These are phyloP conservation scores for Saccharomycopsis fodiens DNA, from an alignment of 805 yeast species.

Conservation along the genomic window DNA sequence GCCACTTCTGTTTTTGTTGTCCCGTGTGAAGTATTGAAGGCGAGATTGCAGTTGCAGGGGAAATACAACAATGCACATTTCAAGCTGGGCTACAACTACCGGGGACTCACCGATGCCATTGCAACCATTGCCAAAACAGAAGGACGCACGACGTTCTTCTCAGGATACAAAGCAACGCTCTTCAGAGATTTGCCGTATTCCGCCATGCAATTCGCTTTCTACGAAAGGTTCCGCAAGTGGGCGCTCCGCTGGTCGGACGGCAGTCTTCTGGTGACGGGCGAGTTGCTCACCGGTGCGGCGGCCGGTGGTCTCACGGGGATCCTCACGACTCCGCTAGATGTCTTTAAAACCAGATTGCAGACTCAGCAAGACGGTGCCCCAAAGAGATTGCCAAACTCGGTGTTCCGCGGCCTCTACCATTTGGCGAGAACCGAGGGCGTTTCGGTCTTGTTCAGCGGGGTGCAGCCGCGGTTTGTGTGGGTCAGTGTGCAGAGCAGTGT, in stretches of 20 bases:
- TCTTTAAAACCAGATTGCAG: conserved; percentile 78
- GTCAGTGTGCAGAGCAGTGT: conserved; percentile 90
- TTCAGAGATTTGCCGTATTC: conserved; percentile 92
- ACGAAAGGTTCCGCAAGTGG: conserved; percentile 67
- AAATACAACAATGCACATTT: conserved; percentile 72
- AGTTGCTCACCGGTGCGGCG: conserved; percentile 81
- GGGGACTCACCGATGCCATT: conserved; percentile 63
- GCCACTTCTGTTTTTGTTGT: conserved; percentile 84
- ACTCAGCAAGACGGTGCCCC: conserved; percentile 47
- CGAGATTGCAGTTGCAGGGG: conserved; percentile 91
- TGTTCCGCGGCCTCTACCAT: conserved; percentile 4
- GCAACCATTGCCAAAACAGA: conserved; percentile 54
- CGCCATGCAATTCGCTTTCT: conserved; percentile 92
- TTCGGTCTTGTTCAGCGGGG: conserved; percentile 66
- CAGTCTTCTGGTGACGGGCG: conserved; percentile 50
- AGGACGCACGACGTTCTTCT: conserved; percentile 69
- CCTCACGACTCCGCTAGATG: conserved; percentile 77
- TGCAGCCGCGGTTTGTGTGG: conserved; percentile 96
- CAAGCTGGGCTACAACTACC: conserved; percentile 79
- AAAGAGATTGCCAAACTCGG: background rate
- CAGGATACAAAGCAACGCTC: conserved; percentile 91
- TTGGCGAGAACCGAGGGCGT: conserved; percentile 59
- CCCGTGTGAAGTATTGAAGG: conserved; percentile 90
- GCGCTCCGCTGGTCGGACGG: conserved; percentile 42
- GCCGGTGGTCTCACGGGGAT: conserved; percentile 80